A percentile compares a stretch with the other conserved stretches of the same genome.
Evolutionary conservation across 768 basidiomycete genomes (phyloP).

Genomic region (Ramaria sp.): DNA sequence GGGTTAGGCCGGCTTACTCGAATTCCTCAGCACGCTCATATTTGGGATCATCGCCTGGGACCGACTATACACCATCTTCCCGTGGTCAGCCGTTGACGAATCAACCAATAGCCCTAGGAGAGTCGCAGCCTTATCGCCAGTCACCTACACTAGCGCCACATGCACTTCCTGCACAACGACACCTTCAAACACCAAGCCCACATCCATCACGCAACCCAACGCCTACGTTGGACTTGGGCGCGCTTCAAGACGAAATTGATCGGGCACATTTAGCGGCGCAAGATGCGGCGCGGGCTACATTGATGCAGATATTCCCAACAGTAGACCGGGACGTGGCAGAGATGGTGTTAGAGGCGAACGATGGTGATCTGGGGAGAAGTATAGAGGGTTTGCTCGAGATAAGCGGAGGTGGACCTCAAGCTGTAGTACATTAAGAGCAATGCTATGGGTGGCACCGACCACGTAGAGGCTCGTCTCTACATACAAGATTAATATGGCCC

Average conservation of each 20-base stretch:
- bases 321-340: constrained; percentile 79
- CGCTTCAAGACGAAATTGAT: constrained; percentile 71
- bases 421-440: neutral
- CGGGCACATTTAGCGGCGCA: constrained; percentile 63
- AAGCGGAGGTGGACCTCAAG: constrained; percentile 20
- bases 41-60: constrained; percentile 22
- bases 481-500: too few species aligned
- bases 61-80: neutral
- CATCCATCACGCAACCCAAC: constrained; percentile 15
- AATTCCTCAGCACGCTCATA: constrained; percentile 16
- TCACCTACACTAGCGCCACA: constrained; percentile 35
- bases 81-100: constrained; percentile 28
- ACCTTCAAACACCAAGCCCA: constrained; percentile 4
- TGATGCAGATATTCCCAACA: constrained; percentile 81
- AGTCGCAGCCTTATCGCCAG: constrained; percentile 31
- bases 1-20: constrained; percentile 35
- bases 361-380: constrained; percentile 80
- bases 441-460: too few species aligned
- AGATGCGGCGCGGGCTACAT: constrained; percentile 60
- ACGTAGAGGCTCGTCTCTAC: too few species aligned
- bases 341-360: constrained; percentile 83
- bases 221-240: constrained; percentile 46
- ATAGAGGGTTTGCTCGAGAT: constrained; percentile 82
- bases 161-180: constrained; percentile 30
- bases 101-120: constrained; percentile 38